phyloP scores from a whole-genome alignment of 2,329 filamentous ascomycete genomes.

The Exophiala sideris region DNA sequence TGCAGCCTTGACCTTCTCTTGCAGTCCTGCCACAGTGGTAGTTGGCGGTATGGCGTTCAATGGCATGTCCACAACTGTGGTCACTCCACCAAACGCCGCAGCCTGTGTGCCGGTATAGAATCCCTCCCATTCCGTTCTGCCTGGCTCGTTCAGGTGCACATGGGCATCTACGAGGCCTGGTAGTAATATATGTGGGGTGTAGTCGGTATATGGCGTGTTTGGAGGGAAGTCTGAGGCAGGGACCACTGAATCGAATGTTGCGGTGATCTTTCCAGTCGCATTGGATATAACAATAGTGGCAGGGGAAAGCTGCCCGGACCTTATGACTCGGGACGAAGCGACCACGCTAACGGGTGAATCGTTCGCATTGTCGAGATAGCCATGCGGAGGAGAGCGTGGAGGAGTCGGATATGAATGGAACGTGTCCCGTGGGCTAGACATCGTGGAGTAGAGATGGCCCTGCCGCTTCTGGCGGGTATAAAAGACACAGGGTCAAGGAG shows the following conservation, averaged over 20 bases:
- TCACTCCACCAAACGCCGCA: conserved; percentile 92
- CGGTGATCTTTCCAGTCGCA: conserved; percentile 76
- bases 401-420: conserved; percentile 26
- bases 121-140: conserved; percentile 96
- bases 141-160: conserved; percentile 95
- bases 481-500: not conserved
- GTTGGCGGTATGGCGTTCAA: conserved; percentile 95
- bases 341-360: conserved; percentile 65
- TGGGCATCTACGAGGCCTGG: conserved; percentile 95
- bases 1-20: conserved; percentile 81
- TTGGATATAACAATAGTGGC: conserved; percentile 80
- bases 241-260: conserved; percentile 70
- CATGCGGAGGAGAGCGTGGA: conserved; percentile 26
- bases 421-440: conserved; percentile 19
- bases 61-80: conserved; percentile 96
- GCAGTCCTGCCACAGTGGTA: conserved; percentile 76
- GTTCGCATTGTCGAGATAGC: conserved; percentile 13
- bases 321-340: conserved; percentile 76
- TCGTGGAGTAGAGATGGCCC: conserved; percentile 11
- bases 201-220: conserved; percentile 72
- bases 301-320: conserved; percentile 72
- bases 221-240: conserved; percentile 70
- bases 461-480: conserved; percentile 9
- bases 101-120: conserved; percentile 93
- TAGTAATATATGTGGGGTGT: conserved; percentile 78